These are phyloP conservation scores for Rhododendron molle DNA, from an alignment of 148 eudicot species.

Conservation along the genomic window DNA sequence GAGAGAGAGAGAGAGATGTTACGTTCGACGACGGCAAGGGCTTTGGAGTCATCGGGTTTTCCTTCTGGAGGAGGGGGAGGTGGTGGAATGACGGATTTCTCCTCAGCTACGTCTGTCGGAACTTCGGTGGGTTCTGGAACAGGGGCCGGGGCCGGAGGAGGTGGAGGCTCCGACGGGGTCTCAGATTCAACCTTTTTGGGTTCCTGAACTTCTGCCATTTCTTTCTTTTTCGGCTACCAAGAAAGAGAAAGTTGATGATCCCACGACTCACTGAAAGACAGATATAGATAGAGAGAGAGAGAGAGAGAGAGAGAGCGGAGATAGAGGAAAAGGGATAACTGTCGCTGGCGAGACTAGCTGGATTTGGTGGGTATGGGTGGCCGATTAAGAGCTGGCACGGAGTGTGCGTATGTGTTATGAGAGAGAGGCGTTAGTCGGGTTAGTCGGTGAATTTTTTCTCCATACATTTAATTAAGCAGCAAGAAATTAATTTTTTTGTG, in stretches of 20 bases:
- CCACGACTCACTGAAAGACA: not conserved
- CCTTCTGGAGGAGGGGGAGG: slow-evolving; percentile 25
- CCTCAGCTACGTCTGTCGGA: slow-evolving; percentile 29
- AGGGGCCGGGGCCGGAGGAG: slow-evolving; percentile 11
- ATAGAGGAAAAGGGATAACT: not conserved
- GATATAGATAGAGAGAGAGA: not conserved
- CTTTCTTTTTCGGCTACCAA: not conserved
- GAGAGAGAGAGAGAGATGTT: slow-evolving; percentile 8
- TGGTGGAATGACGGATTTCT: slow-evolving; percentile 38
- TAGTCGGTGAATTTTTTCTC: too few relatives aligned
- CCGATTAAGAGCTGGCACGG: not conserved
- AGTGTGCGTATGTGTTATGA: not conserved
- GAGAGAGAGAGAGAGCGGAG: not conserved
- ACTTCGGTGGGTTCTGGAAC: slow-evolving; percentile 15
- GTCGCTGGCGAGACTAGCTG: slow-evolving; percentile 9
- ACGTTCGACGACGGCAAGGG: slow-evolving; percentile 48
- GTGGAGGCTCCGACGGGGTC: slow-evolving; percentile 12
- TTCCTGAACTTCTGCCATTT: slow-evolving; percentile 29
- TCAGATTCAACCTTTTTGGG: slow-evolving; percentile 32
- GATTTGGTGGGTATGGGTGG: slow-evolving; percentile 5
- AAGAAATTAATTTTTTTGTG: too few relatives aligned
- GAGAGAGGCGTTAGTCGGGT: not conserved
- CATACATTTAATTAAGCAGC: too few relatives aligned
- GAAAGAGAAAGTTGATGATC: not conserved
- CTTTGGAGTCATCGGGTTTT: slow-evolving; percentile 46